phyloP scores from a whole-genome alignment of 768 basidiomycete species.

The Termitomyces titanicus region DNA sequence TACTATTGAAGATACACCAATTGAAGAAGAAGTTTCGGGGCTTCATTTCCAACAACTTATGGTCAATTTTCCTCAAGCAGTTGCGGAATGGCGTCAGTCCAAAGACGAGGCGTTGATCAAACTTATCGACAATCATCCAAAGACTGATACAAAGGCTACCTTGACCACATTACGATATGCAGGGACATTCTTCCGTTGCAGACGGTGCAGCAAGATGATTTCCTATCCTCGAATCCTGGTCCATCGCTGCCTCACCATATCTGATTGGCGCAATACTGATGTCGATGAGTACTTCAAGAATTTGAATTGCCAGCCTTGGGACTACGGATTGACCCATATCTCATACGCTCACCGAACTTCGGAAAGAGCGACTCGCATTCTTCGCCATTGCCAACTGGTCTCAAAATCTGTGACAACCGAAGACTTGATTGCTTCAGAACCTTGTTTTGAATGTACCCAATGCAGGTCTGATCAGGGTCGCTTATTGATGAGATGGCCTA shows the following conservation, averaged over 20 bases:
- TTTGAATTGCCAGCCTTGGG: constrained; percentile 5
- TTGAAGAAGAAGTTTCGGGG: constrained; percentile 11
- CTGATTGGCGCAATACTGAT: not conserved
- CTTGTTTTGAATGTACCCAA: constrained; percentile 6
- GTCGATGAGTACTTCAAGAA: not conserved
- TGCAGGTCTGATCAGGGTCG: constrained; percentile 8
- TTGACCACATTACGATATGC: constrained; percentile 3
- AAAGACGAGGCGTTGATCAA: constrained; percentile 11
- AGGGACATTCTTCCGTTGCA: constrained; percentile 8
- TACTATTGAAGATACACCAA: constrained; percentile 14
- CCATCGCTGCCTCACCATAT: constrained; percentile 3
- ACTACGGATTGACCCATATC: not conserved
- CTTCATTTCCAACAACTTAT: constrained; percentile 12
- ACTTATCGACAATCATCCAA: constrained; percentile 3
- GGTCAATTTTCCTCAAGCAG: constrained; percentile 6
- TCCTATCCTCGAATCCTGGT: constrained; percentile 11
- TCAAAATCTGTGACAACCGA: not conserved
- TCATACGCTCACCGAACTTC: not conserved
- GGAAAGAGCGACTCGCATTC: not conserved
- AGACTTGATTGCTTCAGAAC: not conserved
- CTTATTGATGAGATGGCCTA: constrained; percentile 13
- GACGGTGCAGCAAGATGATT: not conserved
- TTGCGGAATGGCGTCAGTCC: constrained; percentile 11
- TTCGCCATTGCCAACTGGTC: not conserved
- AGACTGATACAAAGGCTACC: not conserved